Evolutionary conservation across 2,329 filamentous ascomycete genomes (phyloP), one percentile per base, ranked within the genome.

Genomic region (Cercospora sesami): DNA sequence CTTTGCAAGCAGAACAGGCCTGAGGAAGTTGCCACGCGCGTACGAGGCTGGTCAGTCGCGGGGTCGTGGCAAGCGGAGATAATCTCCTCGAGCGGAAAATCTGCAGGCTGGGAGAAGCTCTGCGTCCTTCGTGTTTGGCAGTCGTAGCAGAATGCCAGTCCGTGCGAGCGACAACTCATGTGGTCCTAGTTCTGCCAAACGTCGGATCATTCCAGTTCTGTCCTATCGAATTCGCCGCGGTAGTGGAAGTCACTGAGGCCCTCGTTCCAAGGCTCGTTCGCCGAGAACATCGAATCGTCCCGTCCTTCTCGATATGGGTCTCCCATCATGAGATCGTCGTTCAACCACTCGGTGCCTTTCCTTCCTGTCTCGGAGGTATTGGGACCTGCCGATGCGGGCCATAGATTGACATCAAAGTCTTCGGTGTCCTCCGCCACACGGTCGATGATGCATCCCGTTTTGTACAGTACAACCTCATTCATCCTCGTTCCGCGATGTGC

Each of bases 41-140:
- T 95, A 68, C 80, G 81, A 48, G 75, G 72, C 3, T 87, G 91
- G 87, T 82, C 81, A n/a, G 66, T 70, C 14, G 33, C 33, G n/a
- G 33, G 42, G 21, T 64, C 61, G 12, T 98, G 94, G 95, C 84
- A 79, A 69, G 92, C 87, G 9, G 89, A 93, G 78, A 92, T 87
- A 18, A 93, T 96, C 4, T 90, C 91, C 6, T 86, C 85, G 64
- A 97, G 93, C 79, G 94, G 94, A 60, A 93, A 90, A 83, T 88
- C 91, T 79, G 94, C 91, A 31, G 95, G 95, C 0, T 97, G 94
- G 94, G 95, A 99, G 83, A 96, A 91, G 81, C 83, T 99, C 79
- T 90, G 93, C 76, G 91, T 99, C 74, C 83, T 98, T 73, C 87
- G 94, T 77, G 91, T 97, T 77, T 96, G 92, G 91, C 87, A 88